Evolutionary conservation across 23 red algal species (phyloP), one percentile per base, ranked within the genome.

Genomic region (Gracilaria domingensis): DNA sequence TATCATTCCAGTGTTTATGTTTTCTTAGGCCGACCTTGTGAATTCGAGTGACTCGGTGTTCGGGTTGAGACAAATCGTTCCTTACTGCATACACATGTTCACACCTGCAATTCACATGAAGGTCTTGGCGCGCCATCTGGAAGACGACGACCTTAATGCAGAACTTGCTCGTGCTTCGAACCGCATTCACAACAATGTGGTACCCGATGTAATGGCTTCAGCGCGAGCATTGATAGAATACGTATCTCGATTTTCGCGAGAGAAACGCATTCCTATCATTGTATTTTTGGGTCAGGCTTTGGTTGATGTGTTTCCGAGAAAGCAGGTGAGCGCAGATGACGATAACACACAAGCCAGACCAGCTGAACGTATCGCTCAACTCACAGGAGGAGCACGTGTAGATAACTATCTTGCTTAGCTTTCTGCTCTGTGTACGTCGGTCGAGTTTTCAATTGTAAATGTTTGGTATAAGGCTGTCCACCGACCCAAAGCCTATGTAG

Each of bases 251-350:
- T 95, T 95, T 85, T 60, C 86, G 36, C 75, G 93, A 83, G 84
- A 89, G 25, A 95, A 91, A 65, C 74, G 80, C 20, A 95, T 95
- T 55, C 93, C 93, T 9, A 95, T 95, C 26, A 85, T 95, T 81
- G 81, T 91, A 42, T 95, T 90, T 57, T 80, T 95, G 14, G 93
- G 93, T 1, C 58, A 95, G 26, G 88, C 73, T 25, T 75, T 92
- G 40, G 79, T 92, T 37, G 88, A 83, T 24, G 79, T 92, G 30
- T 92, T 82, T 56, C 78, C 88, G 9, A 82, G 74, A 60, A 66
- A 76, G 48, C 62, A 51, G 23, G 25, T n/a, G 24, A n/a, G 44
- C 42, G 75, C 50, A 45, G 73, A 49, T 66, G 57, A 28, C 4
- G 73, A 47, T 12, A 29, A 38, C 6, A 33, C 77, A 66, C 69